phyloP scores from a whole-genome alignment of 495 filamentous ascomycete species.

The Aspergillus saccharolyticus region DNA sequence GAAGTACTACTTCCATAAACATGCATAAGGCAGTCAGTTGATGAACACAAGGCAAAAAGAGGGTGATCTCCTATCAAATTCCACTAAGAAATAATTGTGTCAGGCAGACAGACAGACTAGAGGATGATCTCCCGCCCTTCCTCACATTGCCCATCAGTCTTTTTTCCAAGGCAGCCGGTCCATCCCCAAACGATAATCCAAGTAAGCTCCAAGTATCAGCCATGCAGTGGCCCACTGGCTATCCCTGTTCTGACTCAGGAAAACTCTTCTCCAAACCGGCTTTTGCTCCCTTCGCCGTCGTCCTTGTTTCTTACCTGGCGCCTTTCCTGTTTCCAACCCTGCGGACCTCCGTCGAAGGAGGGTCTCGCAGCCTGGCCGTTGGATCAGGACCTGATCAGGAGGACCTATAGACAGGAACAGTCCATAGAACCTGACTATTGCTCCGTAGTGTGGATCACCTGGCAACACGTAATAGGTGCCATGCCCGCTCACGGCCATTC shows the following conservation, averaged over 20 bases:
- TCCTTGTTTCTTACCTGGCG: background rate
- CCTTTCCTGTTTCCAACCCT: background rate
- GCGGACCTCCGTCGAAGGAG: background rate
- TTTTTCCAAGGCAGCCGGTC: background rate
- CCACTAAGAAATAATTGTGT: background rate
- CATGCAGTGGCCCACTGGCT: background rate
- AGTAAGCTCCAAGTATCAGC: background rate
- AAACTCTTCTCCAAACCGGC: background rate
- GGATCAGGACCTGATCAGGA: background rate
- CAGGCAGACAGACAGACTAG: constrained; percentile 11
- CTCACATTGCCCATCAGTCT: constrained; percentile 4
- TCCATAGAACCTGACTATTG: constrained; percentile 9
- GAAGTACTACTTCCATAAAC: too few relatives aligned
- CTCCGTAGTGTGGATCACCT: constrained; percentile 13
- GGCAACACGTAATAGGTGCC: constrained; percentile 6
- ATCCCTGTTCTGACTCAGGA: background rate
- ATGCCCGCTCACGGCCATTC: background rate
- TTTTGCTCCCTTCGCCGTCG: background rate
- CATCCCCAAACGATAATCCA: background rate
- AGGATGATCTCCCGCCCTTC: constrained; percentile 19
- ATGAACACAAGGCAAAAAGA: too few relatives aligned
- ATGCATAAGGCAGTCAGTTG: too few relatives aligned
- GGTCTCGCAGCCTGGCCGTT: background rate
- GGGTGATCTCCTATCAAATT: too few relatives aligned
- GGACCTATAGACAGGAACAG: background rate